phyloP scores from a whole-genome alignment of 345 rosid species.

The Cardamine occulta region DNA sequence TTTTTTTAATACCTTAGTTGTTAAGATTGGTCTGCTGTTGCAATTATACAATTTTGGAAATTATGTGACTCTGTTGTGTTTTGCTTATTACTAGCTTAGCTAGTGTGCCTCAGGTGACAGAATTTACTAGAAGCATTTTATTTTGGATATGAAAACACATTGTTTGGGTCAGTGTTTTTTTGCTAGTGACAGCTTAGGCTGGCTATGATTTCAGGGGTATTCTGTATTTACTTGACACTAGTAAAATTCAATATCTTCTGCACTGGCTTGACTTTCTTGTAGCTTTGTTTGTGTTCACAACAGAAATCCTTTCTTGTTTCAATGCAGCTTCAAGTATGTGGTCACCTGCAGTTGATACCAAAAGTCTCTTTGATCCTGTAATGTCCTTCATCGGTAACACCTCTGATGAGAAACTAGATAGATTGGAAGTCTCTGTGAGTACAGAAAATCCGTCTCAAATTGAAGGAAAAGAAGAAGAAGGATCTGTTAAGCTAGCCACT shows the following conservation, averaged over 20 bases:
- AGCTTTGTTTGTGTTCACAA: slow-evolving; percentile 17
- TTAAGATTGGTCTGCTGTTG: slow-evolving; percentile 19
- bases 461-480: slow-evolving; percentile 53
- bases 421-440: slow-evolving; percentile 48
- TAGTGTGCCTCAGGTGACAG: slow-evolving; percentile 16
- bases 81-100: slow-evolving; percentile 6
- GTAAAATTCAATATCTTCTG: neutral
- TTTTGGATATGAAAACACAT: slow-evolving; percentile 1
- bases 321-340: slow-evolving; percentile 67
- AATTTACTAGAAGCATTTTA: slow-evolving; percentile 5
- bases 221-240: neutral
- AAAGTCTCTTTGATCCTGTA: slow-evolving; percentile 61
- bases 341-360: slow-evolving; percentile 58
- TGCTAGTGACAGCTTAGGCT: slow-evolving; percentile 9
- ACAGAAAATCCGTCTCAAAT: slow-evolving; percentile 41
- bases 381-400: slow-evolving; percentile 80
- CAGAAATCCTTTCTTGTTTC: neutral
- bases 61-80: slow-evolving; percentile 5
- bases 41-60: slow-evolving; percentile 11
- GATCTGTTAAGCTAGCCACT: slow-evolving; percentile 19
- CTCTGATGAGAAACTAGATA: slow-evolving; percentile 55
- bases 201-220: slow-evolving; percentile 8
- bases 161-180: slow-evolving; percentile 1
- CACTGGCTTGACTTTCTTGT: slow-evolving; percentile 4
- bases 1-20: neutral